Conservation (phyloP, 78 protist species). For the Thecamonas trahens region DNA sequence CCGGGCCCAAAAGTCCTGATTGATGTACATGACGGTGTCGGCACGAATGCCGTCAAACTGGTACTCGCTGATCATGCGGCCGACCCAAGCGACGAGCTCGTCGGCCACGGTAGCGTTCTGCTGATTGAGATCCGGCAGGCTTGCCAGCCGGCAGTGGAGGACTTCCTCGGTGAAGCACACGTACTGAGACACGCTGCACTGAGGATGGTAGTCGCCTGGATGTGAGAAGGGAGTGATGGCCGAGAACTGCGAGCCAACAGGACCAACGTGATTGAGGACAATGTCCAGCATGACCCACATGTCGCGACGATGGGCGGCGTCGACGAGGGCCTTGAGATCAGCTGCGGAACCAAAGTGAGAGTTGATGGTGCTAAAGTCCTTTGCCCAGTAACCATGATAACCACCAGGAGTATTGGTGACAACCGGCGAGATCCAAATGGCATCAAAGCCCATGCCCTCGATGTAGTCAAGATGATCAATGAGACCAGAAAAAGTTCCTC, state of each 20-base stretch:
- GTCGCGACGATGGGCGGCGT: conserved; percentile 18
- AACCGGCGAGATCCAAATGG: conserved; percentile 89
- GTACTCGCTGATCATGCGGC: not conserved
- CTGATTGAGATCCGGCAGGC: conserved; percentile 62
- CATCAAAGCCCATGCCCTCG: conserved; percentile 83
- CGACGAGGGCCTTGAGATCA: conserved; percentile 57
- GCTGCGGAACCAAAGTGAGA: conserved; percentile 49
- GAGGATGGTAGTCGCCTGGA: too few relatives aligned
- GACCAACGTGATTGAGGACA: conserved; percentile 70
- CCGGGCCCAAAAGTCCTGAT: conserved; percentile 54
- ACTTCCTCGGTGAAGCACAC: conserved; percentile 11
- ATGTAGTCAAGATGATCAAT: conserved; percentile 72
- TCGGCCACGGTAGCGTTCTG: not conserved
- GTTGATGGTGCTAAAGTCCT: conserved; percentile 48
- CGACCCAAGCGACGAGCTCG: not conserved
- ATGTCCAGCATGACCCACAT: conserved; percentile 76
- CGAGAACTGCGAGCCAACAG: too few relatives aligned
- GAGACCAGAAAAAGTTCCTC: conserved; percentile 78
- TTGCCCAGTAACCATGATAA: conserved; percentile 74
- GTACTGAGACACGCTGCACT: too few relatives aligned
- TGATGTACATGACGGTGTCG: conserved; percentile 88
- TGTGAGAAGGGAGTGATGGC: too few relatives aligned
- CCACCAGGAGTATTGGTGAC: conserved; percentile 60
- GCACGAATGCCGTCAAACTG: conserved; percentile 72
- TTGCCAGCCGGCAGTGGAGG: conserved; percentile 38